Evolutionary conservation across 306 rosid genomes (phyloP).

Genomic region (Trifolium pratense): DNA sequence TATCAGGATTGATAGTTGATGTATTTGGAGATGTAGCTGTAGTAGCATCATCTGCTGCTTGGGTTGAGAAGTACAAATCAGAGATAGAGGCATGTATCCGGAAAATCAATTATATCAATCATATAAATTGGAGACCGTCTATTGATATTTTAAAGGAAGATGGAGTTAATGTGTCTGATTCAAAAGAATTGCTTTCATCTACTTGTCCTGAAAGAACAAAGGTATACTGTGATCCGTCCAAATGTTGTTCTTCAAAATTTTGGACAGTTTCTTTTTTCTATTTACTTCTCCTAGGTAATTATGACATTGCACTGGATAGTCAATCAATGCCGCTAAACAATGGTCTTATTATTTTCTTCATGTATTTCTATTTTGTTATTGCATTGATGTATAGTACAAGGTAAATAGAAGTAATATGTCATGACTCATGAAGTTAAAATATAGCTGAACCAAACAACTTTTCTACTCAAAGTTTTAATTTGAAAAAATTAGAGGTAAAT

Average conservation of each 20-base stretch:
- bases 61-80: conserved; percentile 91
- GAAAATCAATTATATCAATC: conserved; percentile 60
- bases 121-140: conserved; percentile 86
- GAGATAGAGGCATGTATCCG: conserved; percentile 68
- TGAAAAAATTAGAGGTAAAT: neutral
- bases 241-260: conserved; percentile 31
- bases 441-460: conserved; percentile 28
- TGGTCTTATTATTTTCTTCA: conserved; percentile 8
- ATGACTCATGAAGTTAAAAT: conserved; percentile 8
- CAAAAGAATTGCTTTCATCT: conserved; percentile 55
- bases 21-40: conserved; percentile 92
- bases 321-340: neutral
- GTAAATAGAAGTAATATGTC: conserved; percentile 12
- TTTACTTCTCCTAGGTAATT: neutral
- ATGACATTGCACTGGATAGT: conserved; percentile 14
- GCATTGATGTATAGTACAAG: neutral
- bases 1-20: conserved; percentile 87
- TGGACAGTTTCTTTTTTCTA: neutral
- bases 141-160: conserved; percentile 86
- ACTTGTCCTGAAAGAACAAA: conserved; percentile 71
- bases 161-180: conserved; percentile 67
- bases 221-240: conserved; percentile 49
- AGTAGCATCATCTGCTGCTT: conserved; percentile 92
- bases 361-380: conserved; percentile 16
- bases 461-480: neutral